Base-by-base conservation (phyloP, 306 rosid genomes). In the Adenanthera pavonina region DNA sequence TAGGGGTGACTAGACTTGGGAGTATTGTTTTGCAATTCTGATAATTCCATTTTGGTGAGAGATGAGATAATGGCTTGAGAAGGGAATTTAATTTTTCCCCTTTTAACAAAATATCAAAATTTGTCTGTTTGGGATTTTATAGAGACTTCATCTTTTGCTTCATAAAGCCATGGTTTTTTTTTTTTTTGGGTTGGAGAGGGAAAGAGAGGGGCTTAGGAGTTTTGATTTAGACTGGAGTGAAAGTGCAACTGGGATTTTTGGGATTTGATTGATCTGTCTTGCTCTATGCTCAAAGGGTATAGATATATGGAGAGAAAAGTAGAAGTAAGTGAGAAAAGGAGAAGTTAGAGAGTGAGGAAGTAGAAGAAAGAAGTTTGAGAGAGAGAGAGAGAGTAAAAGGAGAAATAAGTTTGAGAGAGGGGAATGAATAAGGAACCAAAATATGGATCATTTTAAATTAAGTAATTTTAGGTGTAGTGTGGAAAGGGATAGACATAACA, bases 1-100 rank as follows among this genome's bases (percentile, higher is more conserved):
- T 35, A 4, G 69, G 19, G 38, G 7, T 62, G 13, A 35, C n/a
- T 34, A 2, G 19, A 1, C 6, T 6, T 16, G 70, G 46, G 12
- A 77, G 77, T 80, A 75, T 81, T 89, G 89, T 30, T 83, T 80
- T 86, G 90, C 87, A 84, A 82, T 79, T 85, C 85, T 79, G 91
- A 80, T 8, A 85, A 71, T 86, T 90, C 90, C 93, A 88, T 88
- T 72, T 59, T 75, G 82, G 88, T 70, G 89, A 84, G 82, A 12
- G 35, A 14, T 72, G 59, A 3, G 68, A 54, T n/a, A 3, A 51
- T 3, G 56, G 60, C 1, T 4, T 17, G 17, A 74, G 48, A 40
- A 9, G 34, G 64, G 35, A 54, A 54, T 7, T 57, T 20, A 1
- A 1, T 46, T 9, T 46, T 15, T 51, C 3, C 1, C 25, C n/a